These are phyloP conservation scores for Pyricularia grisea DNA, from an alignment of 2,329 filamentous ascomycete species.

Conservation along the genomic window DNA sequence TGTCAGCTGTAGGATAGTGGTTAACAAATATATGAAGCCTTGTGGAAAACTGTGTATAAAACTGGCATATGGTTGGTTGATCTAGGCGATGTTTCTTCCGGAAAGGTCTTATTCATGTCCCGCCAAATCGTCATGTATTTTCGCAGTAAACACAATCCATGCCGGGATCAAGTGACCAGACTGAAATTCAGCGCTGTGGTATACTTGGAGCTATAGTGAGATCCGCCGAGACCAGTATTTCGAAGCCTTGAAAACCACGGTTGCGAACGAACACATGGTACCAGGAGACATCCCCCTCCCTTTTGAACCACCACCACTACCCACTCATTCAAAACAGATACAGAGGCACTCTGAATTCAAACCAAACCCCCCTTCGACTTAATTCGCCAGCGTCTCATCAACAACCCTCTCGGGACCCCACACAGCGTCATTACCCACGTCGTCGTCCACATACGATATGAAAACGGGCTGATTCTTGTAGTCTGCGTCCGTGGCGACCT, in stretches of 20 bases:
- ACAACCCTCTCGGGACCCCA: neutral
- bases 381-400: neutral
- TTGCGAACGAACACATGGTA: neutral
- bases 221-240: neutral
- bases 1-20: neutral
- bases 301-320: neutral
- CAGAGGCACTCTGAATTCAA: no score
- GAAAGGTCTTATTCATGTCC: neutral
- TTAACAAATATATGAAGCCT: neutral
- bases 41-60: neutral
- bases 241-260: neutral
- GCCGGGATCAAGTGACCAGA: neutral
- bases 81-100: neutral
- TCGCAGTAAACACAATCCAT: neutral
- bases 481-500: constrained; percentile 13
- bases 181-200: neutral
- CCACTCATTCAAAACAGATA: neutral
- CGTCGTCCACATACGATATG: constrained; percentile 11
- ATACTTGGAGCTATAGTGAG: neutral
- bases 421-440: neutral
- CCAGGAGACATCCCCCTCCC: neutral
- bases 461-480: constrained; percentile 16
- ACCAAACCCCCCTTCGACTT: neutral
- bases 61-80: neutral
- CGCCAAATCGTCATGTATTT: neutral